Evolutionary conservation across 1,139 yeast species (phyloP), one percentile per base, ranked within the genome.

Genomic region (Casaregolazyma lundiana): DNA sequence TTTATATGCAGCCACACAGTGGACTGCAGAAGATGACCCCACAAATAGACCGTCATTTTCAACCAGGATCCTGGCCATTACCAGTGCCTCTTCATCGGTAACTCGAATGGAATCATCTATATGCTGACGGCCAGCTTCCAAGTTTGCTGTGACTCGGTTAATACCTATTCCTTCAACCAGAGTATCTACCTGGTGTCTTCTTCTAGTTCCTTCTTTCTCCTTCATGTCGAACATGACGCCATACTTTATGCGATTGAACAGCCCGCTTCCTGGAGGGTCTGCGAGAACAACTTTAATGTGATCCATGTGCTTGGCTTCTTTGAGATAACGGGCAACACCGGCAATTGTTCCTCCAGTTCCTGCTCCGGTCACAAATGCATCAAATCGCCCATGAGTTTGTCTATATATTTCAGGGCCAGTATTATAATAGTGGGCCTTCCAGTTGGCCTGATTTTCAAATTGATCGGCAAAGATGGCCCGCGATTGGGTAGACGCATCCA

Each of bases 161-260:
- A 92, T 69, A 0, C 98, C 98, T 38, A 92, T 84, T 0, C 98
- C 98, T 65, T 92, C 98, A 2, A 92, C 84, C 2, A 90, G 65
- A 0, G 97, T 92, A 64, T 92, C 98, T 1, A 92, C 97, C 65
- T 92, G 98, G 62, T 92, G 97, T 56, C 98, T 73, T 61, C 97
- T 75, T 56, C 97, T 73, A 0, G 94, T 87, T 0, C 98, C 98
- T 67, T 92, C 98, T 55, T 76, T 81, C 64, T 92, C 98, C 15
- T 81, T 90, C 1, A 72, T 55, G 57, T 90, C 96, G 63, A 87
- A 92, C 97, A 92, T 88, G 5, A 92, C 97, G 1, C 97, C 97
- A 59, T 70, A 81, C 58, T 87, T 87, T 48, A 92, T 78, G 51
- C 95, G 71, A 67, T 92, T 89, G 59, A 75, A 84, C 54, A 92